Conservation (phyloP, 192 early-diverging fungal species). For the Coemansia sp. region DNA sequence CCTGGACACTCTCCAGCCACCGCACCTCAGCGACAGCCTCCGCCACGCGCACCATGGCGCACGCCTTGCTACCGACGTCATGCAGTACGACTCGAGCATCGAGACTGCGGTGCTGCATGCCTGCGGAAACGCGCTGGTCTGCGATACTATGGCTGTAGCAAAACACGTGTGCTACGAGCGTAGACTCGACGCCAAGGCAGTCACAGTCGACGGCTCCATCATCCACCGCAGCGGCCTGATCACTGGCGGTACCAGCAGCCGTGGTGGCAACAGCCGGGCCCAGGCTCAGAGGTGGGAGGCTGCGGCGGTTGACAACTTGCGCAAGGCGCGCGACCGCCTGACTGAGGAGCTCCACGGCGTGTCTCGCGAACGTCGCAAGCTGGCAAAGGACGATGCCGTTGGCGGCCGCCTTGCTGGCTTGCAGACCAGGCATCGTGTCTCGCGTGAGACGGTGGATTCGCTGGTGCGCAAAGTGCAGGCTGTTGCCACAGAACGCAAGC, state of each 20-base stretch:
- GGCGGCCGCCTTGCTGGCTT: slow-evolving; percentile 62
- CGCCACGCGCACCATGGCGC: slow-evolving; percentile 79
- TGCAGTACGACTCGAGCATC: slow-evolving; percentile 75
- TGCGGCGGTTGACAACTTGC: slow-evolving; percentile 77
- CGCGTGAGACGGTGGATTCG: slow-evolving; percentile 59
- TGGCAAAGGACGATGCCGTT: slow-evolving; percentile 62
- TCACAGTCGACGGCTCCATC: slow-evolving; percentile 89
- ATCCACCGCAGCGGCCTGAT: slow-evolving; percentile 97
- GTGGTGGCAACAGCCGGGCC: slow-evolving; percentile 32
- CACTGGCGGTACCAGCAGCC: slow-evolving; percentile 71
- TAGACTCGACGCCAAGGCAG: slow-evolving; percentile 83
- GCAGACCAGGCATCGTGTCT: slow-evolving; percentile 59
- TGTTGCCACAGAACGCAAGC: slow-evolving; percentile 59
- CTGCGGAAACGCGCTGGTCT: slow-evolving; percentile 90
- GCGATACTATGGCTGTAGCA: slow-evolving; percentile 84
- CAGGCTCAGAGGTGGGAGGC: slow-evolving; percentile 82
- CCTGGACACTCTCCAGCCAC: slow-evolving; percentile 74
- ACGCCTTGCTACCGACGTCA: slow-evolving; percentile 89
- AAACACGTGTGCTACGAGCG: slow-evolving; percentile 83
- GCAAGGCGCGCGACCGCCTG: slow-evolving; percentile 68
- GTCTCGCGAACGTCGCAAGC: slow-evolving; percentile 66
- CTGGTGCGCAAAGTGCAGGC: slow-evolving; percentile 61
- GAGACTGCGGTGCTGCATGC: slow-evolving; percentile 87
- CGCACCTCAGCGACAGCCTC: slow-evolving; percentile 77
- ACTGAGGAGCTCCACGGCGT: slow-evolving; percentile 72